phyloP scores from a whole-genome alignment of 1,139 yeast species.

The Lodderomyces orthopsilosis region DNA sequence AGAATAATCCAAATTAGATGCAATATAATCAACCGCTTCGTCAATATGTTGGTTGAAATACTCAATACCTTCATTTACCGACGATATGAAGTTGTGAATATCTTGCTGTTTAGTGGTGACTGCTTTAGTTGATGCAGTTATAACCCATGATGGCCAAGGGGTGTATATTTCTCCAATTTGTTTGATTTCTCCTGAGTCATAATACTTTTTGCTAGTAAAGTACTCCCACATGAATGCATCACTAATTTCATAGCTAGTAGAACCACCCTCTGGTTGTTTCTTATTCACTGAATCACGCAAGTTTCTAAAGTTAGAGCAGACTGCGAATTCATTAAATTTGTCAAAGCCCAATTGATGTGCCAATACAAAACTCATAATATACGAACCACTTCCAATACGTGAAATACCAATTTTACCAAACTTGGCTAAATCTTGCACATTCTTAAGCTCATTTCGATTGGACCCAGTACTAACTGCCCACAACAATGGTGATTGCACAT shows the following conservation, averaged over 20 bases:
- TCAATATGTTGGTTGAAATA: slow-evolving; percentile 60
- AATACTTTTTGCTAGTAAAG: slow-evolving; percentile 83
- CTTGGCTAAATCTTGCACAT: slow-evolving; percentile 55
- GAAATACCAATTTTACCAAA: slow-evolving; percentile 67
- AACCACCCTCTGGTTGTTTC: slow-evolving; percentile 15
- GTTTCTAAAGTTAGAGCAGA: slow-evolving; percentile 67
- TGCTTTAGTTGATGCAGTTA: slow-evolving; percentile 48
- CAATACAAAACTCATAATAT: slow-evolving; percentile 84
- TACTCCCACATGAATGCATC: slow-evolving; percentile 98
- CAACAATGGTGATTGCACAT: slow-evolving; percentile 80
- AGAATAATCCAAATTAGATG: slow-evolving; percentile 68
- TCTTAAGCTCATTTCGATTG: slow-evolving; percentile 50
- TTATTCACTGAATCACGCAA: slow-evolving; percentile 76
- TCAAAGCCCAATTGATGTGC: slow-evolving; percentile 51
- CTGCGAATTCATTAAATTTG: slow-evolving; percentile 53
- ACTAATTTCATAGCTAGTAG: slow-evolving; percentile 28
- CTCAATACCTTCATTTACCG: slow-evolving; percentile 63
- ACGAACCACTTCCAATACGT: slow-evolving; percentile 87
- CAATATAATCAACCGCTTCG: slow-evolving; percentile 66
- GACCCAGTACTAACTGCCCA: slow-evolving; percentile 88
- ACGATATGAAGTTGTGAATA: slow-evolving; percentile 44
- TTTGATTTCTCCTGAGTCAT: slow-evolving; percentile 75
- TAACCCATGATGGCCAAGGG: slow-evolving; percentile 97
- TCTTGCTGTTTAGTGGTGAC: slow-evolving; percentile 24
- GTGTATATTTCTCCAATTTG: slow-evolving; percentile 85